These are phyloP conservation scores for Eucalyptus shirleyi DNA, from an alignment of 345 rosid genomes.

Conservation along the genomic window DNA sequence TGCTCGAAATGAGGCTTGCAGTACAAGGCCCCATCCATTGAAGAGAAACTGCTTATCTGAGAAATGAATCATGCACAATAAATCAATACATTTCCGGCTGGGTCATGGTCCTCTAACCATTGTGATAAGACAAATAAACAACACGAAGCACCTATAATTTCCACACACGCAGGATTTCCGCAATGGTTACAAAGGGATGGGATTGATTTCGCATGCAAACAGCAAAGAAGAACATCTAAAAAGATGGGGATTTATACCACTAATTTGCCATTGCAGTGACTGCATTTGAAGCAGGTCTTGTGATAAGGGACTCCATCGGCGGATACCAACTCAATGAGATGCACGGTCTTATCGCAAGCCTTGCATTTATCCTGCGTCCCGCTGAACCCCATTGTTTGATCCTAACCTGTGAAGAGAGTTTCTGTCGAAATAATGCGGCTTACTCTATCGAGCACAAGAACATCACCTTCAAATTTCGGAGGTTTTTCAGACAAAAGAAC, in stretches of 20 bases:
- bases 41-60: slow-evolving; percentile 60
- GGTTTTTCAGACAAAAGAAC: neutral
- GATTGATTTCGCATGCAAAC: neutral
- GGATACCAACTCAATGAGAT: slow-evolving; percentile 50
- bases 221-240: neutral
- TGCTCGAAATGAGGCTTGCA: slow-evolving; percentile 93
- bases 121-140: neutral
- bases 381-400: slow-evolving; percentile 23
- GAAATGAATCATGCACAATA: neutral
- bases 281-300: slow-evolving; percentile 86
- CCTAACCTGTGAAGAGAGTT: neutral
- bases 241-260: slow-evolving; percentile 16
- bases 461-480: neutral
- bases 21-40: slow-evolving; percentile 64
- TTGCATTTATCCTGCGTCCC: slow-evolving; percentile 75
- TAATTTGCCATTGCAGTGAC: slow-evolving; percentile 72
- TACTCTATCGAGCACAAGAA: neutral
- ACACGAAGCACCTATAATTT: neutral
- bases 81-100: neutral
- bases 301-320: slow-evolving; percentile 79
- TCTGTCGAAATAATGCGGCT: neutral
- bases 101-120: neutral
- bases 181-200: neutral
- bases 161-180: neutral
- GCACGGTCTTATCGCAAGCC: slow-evolving; percentile 73